Conservation (phyloP, 805 yeast species). For the Metschnikowia chrysomelidarum region DNA sequence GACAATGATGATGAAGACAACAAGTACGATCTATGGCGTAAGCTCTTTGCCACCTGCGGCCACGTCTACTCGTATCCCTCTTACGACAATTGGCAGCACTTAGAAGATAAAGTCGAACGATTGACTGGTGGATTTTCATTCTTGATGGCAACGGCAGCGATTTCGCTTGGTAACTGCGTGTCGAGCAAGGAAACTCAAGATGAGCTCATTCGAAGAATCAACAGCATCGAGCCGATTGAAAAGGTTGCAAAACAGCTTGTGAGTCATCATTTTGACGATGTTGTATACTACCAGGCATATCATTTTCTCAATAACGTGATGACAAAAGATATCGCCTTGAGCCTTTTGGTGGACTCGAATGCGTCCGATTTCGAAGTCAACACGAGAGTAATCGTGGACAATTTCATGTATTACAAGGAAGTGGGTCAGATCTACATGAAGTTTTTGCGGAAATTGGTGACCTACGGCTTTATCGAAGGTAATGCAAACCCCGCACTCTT, state of each 20-base stretch:
- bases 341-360: slow-evolving; percentile 16
- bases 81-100: slow-evolving; percentile 23
- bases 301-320: slow-evolving; percentile 35
- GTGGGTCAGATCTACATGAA: slow-evolving; percentile 26
- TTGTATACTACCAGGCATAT: slow-evolving; percentile 36
- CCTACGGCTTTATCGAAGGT: slow-evolving; percentile 7
- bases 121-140: not conserved
- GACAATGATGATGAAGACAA: slow-evolving; percentile 2
- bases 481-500: slow-evolving; percentile 11
- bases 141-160: slow-evolving; percentile 15
- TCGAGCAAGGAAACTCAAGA: slow-evolving; percentile 19
- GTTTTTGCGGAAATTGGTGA: slow-evolving; percentile 29
- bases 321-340: slow-evolving; percentile 14
- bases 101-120: slow-evolving; percentile 17
- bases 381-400: slow-evolving; percentile 32
- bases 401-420: slow-evolving; percentile 35
- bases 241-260: slow-evolving; percentile 22
- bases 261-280: slow-evolving; percentile 25
- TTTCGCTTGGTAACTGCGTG: slow-evolving; percentile 38
- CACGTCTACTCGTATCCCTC: slow-evolving; percentile 33
- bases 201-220: slow-evolving; percentile 12
- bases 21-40: slow-evolving; percentile 18
- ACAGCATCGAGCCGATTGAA: slow-evolving; percentile 4
- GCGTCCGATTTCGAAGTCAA: slow-evolving; percentile 17
- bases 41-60: slow-evolving; percentile 35